Base-by-base conservation (phyloP, 495 filamentous ascomycete genomes). In the Patellaria atrata region DNA sequence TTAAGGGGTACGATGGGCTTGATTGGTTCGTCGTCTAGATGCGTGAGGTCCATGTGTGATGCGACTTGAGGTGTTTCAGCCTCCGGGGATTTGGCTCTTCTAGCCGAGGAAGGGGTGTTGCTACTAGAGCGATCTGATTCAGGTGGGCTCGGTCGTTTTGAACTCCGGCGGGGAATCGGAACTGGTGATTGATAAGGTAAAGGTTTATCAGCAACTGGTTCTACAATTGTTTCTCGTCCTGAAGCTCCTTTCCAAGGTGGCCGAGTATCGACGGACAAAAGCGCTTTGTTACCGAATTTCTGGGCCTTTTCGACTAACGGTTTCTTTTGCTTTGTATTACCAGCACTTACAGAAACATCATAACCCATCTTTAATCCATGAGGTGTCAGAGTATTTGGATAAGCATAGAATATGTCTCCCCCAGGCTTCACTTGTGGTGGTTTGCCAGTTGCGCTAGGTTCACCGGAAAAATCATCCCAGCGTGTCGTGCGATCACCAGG, bases 381-480 rank as follows among this genome's bases (percentile, higher is more conserved):
- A 1, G 33, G 14, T 30, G 37, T 13, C n/a, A n/a, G n/a, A n/a
- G n/a, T 27, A 23, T 27, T 8, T 36, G 20, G n/a, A 38, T 26
- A 31, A 4, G 41, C 15, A 10, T 24, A 34, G 24, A 35, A 48
- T 17, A 29, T 28, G 11, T 28, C 41, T 5, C 35, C 40, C 9
- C 49, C 44, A 12, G 56, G 42, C 42, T 38, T 43, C 11, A 52
- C 48, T 30, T 48, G 45, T 8, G 26, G 30, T n/a, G 45, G 22
- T 32, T 53, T 55, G 7, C 64, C 65, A 2, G 44, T 57, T 1
- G 48, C 50, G 5, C 61, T 65, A 24, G 63, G 62, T 30, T 68
- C 65, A 5, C 60, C 62, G 1, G 67, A 64, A 38, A 59, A 67
- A 25, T 58, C 56, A 51, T 71, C 62, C 65, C 63, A 65, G 41